phyloP scores from a whole-genome alignment of 306 rosid genomes.

The Ormosia emarginata region DNA sequence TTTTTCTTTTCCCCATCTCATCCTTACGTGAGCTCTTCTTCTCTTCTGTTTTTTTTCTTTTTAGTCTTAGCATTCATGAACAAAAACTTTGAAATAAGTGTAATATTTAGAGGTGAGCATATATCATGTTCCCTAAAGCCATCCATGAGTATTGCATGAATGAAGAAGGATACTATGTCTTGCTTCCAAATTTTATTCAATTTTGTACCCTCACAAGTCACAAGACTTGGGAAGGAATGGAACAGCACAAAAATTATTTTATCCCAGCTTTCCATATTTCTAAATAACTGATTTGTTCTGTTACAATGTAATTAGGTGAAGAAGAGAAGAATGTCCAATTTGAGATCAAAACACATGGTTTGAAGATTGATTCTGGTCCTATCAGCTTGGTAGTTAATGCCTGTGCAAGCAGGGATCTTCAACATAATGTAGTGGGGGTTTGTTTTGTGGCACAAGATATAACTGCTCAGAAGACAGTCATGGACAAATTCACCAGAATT shows the following conservation, averaged over 20 bases:
- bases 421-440: conserved; percentile 79
- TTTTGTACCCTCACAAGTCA: background rate
- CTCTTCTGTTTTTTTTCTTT: background rate
- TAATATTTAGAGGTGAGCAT: conserved; percentile 12
- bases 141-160: background rate
- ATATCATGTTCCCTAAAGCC: background rate
- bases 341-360: conserved; percentile 80
- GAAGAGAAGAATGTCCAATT: conserved; percentile 91
- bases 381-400: conserved; percentile 88
- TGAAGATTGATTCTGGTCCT: conserved; percentile 61
- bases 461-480: conserved; percentile 85
- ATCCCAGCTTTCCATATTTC: background rate
- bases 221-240: background rate
- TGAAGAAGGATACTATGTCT: background rate
- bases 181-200: background rate
- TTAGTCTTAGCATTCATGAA: background rate
- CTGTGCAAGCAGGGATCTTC: conserved; percentile 87
- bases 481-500: conserved; percentile 94
- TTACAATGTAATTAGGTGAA: conserved; percentile 55
- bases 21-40: background rate
- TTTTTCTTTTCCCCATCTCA: background rate
- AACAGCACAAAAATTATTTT: background rate
- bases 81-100: background rate
- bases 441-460: conserved; percentile 98
- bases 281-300: conserved; percentile 19